Percentiles rank a stretch among this genome's conserved stretches.
Conservation (phyloP, 208 protist species). For the Herpetomonas muscarum region DNA sequence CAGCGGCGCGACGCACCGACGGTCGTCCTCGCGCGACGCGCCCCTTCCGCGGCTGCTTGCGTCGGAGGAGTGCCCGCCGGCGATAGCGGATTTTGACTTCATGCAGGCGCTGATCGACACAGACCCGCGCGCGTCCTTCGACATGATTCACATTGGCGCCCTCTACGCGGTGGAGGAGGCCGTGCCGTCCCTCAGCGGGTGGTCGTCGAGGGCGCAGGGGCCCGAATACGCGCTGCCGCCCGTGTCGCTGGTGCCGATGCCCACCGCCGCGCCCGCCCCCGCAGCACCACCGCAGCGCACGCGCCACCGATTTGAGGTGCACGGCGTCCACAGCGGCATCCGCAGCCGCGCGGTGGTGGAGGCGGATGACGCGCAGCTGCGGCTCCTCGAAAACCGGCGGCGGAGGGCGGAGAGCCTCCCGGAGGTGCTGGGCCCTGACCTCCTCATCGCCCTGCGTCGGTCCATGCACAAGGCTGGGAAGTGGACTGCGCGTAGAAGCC, state of each 20-base stretch:
- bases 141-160: constrained; percentile 56
- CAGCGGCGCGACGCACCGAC: too few species aligned
- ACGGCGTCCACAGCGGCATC: constrained; percentile 7
- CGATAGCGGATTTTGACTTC: constrained; percentile 20
- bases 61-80: constrained; percentile 13
- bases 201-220: not conserved
- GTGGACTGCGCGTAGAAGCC: not conserved
- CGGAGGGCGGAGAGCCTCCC: not conserved
- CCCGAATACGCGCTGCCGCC: constrained; percentile 5
- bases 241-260: constrained; percentile 1
- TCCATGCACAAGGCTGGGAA: not conserved
- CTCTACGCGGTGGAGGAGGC: constrained; percentile 32
- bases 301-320: not conserved
- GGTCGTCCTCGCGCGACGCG: too few species aligned
- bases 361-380: constrained; percentile 12
- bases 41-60: constrained; percentile 1
- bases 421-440: not conserved
- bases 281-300: not conserved
- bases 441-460: not conserved
- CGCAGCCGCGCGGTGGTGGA: constrained; percentile 13
- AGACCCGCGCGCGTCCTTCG: constrained; percentile 67
- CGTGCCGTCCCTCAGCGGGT: constrained; percentile 2
- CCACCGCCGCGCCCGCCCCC: not conserved
- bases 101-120: constrained; percentile 53
- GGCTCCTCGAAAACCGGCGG: constrained; percentile 4